These are phyloP conservation scores for Pseudomonodictys pantanalensis DNA, from an alignment of 495 filamentous ascomycete genomes.

Conservation along the genomic window DNA sequence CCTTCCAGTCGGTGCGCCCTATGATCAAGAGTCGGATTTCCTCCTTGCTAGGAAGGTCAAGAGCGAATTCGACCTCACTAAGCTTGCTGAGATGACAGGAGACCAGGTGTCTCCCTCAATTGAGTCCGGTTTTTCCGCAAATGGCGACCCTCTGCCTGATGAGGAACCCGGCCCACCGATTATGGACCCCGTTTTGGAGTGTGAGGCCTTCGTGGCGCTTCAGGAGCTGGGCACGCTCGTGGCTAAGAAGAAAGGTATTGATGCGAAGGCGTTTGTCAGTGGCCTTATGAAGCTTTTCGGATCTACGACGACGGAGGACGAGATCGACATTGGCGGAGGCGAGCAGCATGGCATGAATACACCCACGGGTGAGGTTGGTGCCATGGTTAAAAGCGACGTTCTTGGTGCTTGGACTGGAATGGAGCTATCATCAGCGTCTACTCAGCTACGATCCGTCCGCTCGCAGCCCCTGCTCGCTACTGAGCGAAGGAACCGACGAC, in stretches of 20 bases:
- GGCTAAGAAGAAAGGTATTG: conserved; percentile 23
- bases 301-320: neutral
- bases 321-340: neutral
- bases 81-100: neutral
- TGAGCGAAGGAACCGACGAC: conserved; percentile 11
- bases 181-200: conserved; percentile 5
- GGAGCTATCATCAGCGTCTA: too few species aligned
- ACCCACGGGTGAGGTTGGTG: too few species aligned
- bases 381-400: too few species aligned
- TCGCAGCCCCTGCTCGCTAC: conserved; percentile 16
- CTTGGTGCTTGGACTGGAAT: too few species aligned
- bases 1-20: conserved; percentile 27
- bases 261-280: conserved; percentile 12
- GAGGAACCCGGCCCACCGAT: conserved; percentile 22
- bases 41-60: conserved; percentile 24
- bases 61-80: conserved; percentile 21
- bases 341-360: too few species aligned
- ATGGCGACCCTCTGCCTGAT: conserved; percentile 38
- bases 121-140: conserved; percentile 35
- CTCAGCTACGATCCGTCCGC: conserved; percentile 6
- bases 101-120: conserved; percentile 10
- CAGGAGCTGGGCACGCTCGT: conserved; percentile 20
- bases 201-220: conserved; percentile 26
- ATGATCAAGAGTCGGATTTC: neutral
- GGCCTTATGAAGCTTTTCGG: conserved; percentile 25